Evolutionary conservation across 2,329 filamentous ascomycete genomes (phyloP).

Genomic region (Neophaeococcomyces aloes): DNA sequence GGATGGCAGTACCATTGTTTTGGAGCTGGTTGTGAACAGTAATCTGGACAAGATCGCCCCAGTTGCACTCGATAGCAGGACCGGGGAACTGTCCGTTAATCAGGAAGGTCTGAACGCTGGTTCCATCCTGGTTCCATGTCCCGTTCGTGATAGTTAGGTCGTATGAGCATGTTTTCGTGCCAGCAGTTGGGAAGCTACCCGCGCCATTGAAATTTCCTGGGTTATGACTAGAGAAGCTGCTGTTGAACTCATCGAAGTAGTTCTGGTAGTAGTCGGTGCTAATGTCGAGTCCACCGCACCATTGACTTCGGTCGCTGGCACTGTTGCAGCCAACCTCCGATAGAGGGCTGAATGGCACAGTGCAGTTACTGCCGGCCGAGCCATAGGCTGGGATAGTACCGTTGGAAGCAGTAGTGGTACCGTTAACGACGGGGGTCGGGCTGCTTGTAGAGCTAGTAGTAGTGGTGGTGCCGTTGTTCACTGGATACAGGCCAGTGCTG

Average conservation of each 20-base stretch:
- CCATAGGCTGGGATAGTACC: constrained; percentile 6
- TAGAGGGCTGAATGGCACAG: constrained; percentile 7
- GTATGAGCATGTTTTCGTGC: no score
- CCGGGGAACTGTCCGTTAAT: constrained; percentile 58
- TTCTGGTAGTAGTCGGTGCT: constrained; percentile 12
- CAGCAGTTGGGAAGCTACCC: no score
- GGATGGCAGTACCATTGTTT: constrained; percentile 51
- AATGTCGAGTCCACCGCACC: constrained; percentile 14
- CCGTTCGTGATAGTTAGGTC: constrained; percentile 19
- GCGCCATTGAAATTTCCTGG: no score
- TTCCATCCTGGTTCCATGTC: constrained; percentile 38
- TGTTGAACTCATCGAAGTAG: constrained; percentile 9
- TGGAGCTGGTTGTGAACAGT: constrained; percentile 45
- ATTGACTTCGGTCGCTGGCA: constrained; percentile 13
- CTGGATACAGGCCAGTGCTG: constrained; percentile 18
- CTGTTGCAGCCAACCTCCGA: constrained; percentile 12
- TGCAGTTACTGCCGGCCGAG: background rate
- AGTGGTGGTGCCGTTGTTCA: background rate
- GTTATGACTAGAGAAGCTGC: no score
- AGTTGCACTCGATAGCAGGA: constrained; percentile 54
- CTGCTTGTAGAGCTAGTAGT: background rate
- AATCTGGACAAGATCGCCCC: constrained; percentile 47
- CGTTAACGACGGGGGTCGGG: background rate
- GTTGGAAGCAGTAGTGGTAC: background rate
- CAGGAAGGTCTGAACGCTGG: constrained; percentile 30